Conservation (phyloP, 2,329 filamentous ascomycete genomes). For the Penicillium sp. region DNA sequence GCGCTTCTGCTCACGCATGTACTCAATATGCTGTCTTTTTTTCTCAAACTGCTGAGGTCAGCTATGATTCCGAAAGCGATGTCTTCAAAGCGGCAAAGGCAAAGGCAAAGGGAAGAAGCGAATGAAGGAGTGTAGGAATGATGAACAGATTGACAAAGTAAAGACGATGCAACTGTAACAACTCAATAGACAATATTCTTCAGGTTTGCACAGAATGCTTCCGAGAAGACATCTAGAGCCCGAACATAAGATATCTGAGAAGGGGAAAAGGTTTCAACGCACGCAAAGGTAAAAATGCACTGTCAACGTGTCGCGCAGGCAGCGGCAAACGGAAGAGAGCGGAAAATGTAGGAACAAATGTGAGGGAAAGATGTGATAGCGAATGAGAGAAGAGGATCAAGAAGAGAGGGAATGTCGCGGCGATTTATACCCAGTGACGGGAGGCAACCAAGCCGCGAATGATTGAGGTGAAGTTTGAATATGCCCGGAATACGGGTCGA, state of each 20-base stretch:
- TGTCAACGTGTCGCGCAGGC: background rate
- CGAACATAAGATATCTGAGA: background rate
- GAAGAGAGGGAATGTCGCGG: background rate
- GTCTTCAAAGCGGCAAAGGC: background rate
- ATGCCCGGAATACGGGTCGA: background rate
- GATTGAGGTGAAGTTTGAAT: background rate
- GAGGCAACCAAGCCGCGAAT: background rate
- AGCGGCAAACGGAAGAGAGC: background rate
- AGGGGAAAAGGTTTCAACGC: background rate
- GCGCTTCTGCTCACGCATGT: slow-evolving; percentile 81
- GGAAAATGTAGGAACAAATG: background rate
- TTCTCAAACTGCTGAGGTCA: slow-evolving; percentile 75
- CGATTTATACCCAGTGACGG: background rate
- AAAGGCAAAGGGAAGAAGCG: background rate
- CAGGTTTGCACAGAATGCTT: background rate
- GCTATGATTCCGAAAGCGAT: background rate
- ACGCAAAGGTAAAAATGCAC: background rate
- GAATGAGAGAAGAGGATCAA: background rate
- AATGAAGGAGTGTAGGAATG: background rate
- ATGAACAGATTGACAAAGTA: background rate
- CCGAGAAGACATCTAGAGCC: background rate
- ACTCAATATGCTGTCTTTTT: slow-evolving; percentile 89
- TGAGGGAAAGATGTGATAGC: background rate
- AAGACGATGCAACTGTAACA: background rate
- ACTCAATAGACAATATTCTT: background rate